Percentiles rank a stretch among this genome's conserved stretches.
Conservation (phyloP, 2,329 filamentous ascomycete species). For the Xylogone sp. region DNA sequence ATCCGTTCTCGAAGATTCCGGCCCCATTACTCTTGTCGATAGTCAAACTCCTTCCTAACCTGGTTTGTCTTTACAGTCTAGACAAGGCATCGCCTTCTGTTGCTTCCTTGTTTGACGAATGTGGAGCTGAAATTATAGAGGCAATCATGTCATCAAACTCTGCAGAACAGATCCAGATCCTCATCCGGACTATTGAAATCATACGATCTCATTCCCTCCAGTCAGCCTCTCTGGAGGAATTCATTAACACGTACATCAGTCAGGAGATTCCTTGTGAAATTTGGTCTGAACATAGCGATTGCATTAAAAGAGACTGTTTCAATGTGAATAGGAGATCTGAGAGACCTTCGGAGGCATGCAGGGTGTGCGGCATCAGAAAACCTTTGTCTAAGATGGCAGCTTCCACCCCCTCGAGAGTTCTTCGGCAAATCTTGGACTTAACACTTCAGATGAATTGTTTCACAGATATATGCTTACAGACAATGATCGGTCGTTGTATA, state of each 20-base stretch:
- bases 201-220: not conserved
- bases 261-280: not conserved
- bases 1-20: not conserved
- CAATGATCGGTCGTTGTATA: not conserved
- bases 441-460: not conserved
- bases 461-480: not conserved
- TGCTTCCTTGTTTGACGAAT: conserved; percentile 1
- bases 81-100: not conserved
- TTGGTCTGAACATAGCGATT: not conserved
- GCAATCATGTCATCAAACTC: not conserved
- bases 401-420: not conserved
- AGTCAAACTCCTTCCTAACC: not conserved
- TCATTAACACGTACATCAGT: not conserved
- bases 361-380: not conserved
- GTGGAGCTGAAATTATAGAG: conserved; percentile 1
- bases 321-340: too few species aligned
- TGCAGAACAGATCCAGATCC: not conserved
- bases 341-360: not conserved
- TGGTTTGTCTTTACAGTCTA: not conserved
- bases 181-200: not conserved
- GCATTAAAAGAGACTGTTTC: not conserved
- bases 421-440: not conserved
- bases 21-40: not conserved
- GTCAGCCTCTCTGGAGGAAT: not conserved
- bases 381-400: not conserved